Percentiles rank a stretch among this genome's conserved stretches.
Conservation (phyloP, 2,329 filamentous ascomycete species). For the Diaporthe sp. region DNA sequence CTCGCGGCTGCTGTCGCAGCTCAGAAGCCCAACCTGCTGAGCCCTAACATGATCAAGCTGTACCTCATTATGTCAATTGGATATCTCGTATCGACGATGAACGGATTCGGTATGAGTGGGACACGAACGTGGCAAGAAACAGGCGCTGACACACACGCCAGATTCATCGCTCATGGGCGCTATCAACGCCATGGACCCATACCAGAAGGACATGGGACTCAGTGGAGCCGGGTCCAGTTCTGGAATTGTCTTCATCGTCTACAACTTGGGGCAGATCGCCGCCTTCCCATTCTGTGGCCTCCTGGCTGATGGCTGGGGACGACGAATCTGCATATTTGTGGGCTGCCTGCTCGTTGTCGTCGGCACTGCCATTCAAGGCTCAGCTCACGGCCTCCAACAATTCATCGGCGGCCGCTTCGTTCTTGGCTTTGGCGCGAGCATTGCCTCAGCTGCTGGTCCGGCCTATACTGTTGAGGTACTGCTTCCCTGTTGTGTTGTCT, state of each 20-base stretch:
- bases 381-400: conserved; percentile 54
- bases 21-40: conserved; percentile 53
- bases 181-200: conserved; percentile 67
- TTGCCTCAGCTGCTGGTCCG: conserved; percentile 61
- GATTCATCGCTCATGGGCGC: conserved; percentile 68
- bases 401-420: conserved; percentile 72
- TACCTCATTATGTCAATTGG: conserved; percentile 56
- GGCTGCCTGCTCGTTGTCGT: conserved; percentile 60
- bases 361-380: conserved; percentile 62
- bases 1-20: conserved; percentile 52
- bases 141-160: conserved; percentile 28
- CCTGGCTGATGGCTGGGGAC: conserved; percentile 61
- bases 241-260: conserved; percentile 65
- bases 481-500: background rate
- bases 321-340: conserved; percentile 62
- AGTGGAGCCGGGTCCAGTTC: conserved; percentile 51
- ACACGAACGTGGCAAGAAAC: too few relatives aligned
- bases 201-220: conserved; percentile 63
- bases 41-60: conserved; percentile 52
- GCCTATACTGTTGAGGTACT: conserved; percentile 60
- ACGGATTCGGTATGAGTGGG: conserved; percentile 60
- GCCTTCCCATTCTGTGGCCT: conserved; percentile 63
- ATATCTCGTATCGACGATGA: conserved; percentile 64
- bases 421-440: conserved; percentile 69
- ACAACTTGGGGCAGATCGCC: conserved; percentile 64